Evolutionary conservation across 352 stramenopile species (phyloP).

Genomic region (Pythium myriotylum): DNA sequence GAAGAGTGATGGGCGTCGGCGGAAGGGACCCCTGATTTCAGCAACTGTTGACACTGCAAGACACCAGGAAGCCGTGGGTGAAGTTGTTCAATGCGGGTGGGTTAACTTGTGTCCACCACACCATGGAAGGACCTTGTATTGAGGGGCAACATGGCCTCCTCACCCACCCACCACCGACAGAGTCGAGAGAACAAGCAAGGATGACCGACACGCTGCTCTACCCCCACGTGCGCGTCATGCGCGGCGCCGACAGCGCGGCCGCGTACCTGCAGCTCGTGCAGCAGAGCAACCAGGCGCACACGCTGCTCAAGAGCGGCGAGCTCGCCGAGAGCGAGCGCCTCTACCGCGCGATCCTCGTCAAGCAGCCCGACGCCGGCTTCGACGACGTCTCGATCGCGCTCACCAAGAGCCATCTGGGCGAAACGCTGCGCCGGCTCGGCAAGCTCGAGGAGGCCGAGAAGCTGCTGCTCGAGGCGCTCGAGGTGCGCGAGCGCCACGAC

Average conservation of each 20-base stretch:
- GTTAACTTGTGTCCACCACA: slow-evolving; percentile 13
- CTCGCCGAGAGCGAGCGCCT: slow-evolving; percentile 44
- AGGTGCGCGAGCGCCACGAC: slow-evolving; percentile 47
- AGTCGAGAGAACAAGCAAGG: neutral
- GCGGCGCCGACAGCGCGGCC: slow-evolving; percentile 33
- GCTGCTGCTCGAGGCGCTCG: slow-evolving; percentile 46
- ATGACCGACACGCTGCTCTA: slow-evolving; percentile 27
- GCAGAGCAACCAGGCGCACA: slow-evolving; percentile 46
- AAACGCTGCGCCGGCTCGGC: slow-evolving; percentile 49
- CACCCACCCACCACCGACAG: neutral
- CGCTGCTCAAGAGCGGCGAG: slow-evolving; percentile 42
- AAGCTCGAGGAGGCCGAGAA: slow-evolving; percentile 51
- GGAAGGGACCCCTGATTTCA: slow-evolving; percentile 7
- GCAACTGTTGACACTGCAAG: slow-evolving; percentile 10
- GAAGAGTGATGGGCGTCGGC: slow-evolving; percentile 13
- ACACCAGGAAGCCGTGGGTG: no score
- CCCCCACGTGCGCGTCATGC: slow-evolving; percentile 35
- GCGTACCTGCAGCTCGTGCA: slow-evolving; percentile 54
- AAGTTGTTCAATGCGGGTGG: slow-evolving; percentile 23
- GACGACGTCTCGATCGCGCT: slow-evolving; percentile 60
- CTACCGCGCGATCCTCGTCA: slow-evolving; percentile 45
- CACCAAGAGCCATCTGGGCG: slow-evolving; percentile 58
- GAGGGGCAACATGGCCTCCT: neutral
- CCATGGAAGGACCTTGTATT: neutral
- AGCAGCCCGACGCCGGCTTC: slow-evolving; percentile 56